A percentile compares a stretch with the other conserved stretches of the same genome.
These are phyloP conservation scores for Aureobasidium pullulans DNA, from an alignment of 2,329 filamentous ascomycete genomes.

Conservation along the genomic window DNA sequence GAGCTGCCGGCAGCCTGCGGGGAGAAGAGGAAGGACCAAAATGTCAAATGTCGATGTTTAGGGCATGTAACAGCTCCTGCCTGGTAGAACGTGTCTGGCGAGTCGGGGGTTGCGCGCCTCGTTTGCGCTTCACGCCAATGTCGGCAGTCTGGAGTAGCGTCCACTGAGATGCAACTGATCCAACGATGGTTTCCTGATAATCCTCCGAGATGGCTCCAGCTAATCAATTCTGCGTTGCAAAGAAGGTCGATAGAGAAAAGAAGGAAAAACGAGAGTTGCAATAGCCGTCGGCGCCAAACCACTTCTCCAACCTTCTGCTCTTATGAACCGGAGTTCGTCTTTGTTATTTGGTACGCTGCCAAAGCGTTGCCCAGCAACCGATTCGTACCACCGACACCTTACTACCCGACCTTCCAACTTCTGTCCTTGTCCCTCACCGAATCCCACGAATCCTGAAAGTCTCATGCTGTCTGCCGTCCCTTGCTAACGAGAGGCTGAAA, in stretches of 20 bases:
- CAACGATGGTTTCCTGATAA: background rate
- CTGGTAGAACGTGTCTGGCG: background rate
- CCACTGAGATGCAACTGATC: background rate
- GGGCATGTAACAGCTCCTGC: background rate
- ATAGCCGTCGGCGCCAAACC: background rate
- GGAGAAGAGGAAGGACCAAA: background rate
- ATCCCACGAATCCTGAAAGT: background rate
- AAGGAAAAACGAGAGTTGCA: background rate
- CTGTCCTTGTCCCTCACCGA: background rate
- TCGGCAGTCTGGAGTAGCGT: constrained; percentile 8
- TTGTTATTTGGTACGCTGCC: constrained; percentile 4
- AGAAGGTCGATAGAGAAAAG: background rate
- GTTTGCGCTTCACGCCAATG: background rate
- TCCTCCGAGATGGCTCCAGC: background rate
- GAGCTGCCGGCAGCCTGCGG: constrained; percentile 25
- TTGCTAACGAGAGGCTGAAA: background rate
- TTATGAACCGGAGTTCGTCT: background rate
- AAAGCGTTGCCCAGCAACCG: constrained; percentile 4
- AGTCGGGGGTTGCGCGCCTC: background rate
- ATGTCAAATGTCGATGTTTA: background rate
- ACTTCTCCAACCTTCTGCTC: background rate
- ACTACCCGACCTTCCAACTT: too few relatives aligned
- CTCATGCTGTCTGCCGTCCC: background rate
- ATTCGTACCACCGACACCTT: background rate
- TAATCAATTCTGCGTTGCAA: background rate